These are phyloP conservation scores for Coemansia sp. DNA, from an alignment of 192 early-diverging fungal species.

Conservation along the genomic window DNA sequence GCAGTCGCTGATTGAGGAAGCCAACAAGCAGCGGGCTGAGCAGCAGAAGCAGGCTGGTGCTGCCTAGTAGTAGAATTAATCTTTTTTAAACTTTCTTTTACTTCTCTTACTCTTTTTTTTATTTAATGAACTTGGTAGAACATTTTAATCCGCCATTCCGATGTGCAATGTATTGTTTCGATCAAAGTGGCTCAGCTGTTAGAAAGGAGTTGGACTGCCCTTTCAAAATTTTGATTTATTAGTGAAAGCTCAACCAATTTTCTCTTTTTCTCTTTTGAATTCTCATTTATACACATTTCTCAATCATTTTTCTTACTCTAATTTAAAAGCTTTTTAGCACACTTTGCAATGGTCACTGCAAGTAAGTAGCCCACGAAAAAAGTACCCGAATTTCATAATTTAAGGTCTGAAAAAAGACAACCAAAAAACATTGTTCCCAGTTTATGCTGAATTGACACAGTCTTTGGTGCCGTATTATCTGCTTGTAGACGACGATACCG, in stretches of 20 bases:
- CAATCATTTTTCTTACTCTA: not conserved
- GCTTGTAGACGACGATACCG: slow-evolving; percentile 14
- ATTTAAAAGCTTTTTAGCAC: not conserved
- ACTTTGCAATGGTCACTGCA: no score
- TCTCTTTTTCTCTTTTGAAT: not conserved
- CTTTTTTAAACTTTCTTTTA: slow-evolving; percentile 3
- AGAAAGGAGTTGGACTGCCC: not conserved
- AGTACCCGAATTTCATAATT: no score
- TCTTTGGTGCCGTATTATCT: not conserved
- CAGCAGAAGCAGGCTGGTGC: slow-evolving; percentile 8
- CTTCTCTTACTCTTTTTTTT: not conserved
- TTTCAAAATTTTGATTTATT: not conserved
- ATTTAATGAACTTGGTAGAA: not conserved
- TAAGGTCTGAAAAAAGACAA: not conserved
- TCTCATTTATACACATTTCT: slow-evolving; percentile 7
- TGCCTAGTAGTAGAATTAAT: slow-evolving; percentile 2
- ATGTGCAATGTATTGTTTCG: no score
- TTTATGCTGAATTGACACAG: not conserved
- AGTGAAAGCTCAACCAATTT: not conserved
- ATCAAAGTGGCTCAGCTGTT: not conserved
- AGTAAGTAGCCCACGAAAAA: no score
- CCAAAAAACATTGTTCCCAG: not conserved
- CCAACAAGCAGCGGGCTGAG: slow-evolving; percentile 30
- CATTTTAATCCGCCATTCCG: not conserved
- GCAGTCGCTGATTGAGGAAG: slow-evolving; percentile 41